Conservation (phyloP, 1,139 yeast genomes). For the Trichomonascaceae sp. region DNA sequence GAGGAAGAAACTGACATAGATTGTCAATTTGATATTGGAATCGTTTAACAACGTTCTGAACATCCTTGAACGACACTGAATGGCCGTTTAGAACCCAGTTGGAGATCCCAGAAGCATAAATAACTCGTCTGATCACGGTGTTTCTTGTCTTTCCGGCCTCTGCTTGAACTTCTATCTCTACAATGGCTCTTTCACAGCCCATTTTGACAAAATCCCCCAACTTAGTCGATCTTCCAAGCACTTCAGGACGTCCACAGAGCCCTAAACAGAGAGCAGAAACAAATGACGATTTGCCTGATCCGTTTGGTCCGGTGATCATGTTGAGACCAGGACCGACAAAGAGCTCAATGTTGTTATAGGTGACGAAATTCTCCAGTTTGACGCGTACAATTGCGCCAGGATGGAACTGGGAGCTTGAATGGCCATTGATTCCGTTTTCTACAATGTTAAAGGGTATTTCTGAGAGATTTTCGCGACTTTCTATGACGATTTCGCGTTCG, state of each 20-base stretch:
- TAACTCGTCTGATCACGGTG: slow-evolving; percentile 41
- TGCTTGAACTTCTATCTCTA: slow-evolving; percentile 54
- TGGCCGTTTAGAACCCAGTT: slow-evolving; percentile 53
- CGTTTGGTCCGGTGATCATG: slow-evolving; percentile 95
- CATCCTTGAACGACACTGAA: slow-evolving; percentile 39
- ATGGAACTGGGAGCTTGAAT: slow-evolving; percentile 16
- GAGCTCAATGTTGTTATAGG: slow-evolving; percentile 74
- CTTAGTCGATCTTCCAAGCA: slow-evolving; percentile 71
- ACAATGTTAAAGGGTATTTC: neutral
- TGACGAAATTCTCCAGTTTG: slow-evolving; percentile 68
- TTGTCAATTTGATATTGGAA: slow-evolving; percentile 84
- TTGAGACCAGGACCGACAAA: slow-evolving; percentile 77
- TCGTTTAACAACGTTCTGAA: slow-evolving; percentile 42
- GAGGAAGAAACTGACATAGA: slow-evolving; percentile 90
- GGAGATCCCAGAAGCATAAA: slow-evolving; percentile 22
- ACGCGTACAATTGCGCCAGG: slow-evolving; percentile 70
- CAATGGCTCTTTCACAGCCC: slow-evolving; percentile 51
- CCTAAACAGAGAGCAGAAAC: slow-evolving; percentile 94
- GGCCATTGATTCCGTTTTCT: neutral
- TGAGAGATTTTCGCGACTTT: neutral
- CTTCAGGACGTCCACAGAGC: slow-evolving; percentile 71
- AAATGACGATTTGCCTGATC: slow-evolving; percentile 90
- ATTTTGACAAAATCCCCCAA: slow-evolving; percentile 68
- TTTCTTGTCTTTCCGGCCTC: slow-evolving; percentile 19
- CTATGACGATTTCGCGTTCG: neutral